phyloP scores from a whole-genome alignment of 225 moss, liverwort and hornwort species.

The Polytrichum formosum region DNA sequence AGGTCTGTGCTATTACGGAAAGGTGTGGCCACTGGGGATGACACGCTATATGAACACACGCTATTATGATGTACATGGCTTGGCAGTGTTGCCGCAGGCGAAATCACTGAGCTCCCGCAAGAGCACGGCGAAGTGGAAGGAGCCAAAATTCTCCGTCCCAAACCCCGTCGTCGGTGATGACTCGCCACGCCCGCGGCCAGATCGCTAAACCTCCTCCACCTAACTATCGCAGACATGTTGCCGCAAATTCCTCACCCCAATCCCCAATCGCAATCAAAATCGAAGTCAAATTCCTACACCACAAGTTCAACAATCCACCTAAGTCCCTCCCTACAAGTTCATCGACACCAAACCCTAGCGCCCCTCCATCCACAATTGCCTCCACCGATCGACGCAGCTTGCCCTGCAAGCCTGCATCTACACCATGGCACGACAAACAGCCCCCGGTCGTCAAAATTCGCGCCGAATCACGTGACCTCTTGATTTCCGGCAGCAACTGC shows the following conservation, averaged over 20 bases:
- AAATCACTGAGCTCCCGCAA: conserved; percentile 24
- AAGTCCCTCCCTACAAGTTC: background rate
- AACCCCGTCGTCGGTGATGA: conserved; percentile 36
- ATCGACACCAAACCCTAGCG: conserved; percentile 1
- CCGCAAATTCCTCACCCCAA: background rate
- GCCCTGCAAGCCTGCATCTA: conserved; percentile 6
- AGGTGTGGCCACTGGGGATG: conserved; percentile 26
- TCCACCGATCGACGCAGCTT: background rate
- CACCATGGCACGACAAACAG: background rate
- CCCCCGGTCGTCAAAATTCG: background rate
- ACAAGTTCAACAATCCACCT: too few species aligned
- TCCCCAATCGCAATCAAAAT: too few species aligned
- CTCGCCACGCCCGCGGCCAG: conserved; percentile 35
- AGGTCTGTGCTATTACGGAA: conserved; percentile 23
- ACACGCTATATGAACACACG: conserved; percentile 45
- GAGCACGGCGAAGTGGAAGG: conserved; percentile 23
- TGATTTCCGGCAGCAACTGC: background rate
- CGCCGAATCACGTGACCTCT: background rate
- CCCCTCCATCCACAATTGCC: background rate
- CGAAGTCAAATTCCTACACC: too few species aligned
- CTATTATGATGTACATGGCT: conserved; percentile 41
- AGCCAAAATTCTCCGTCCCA: conserved; percentile 31
- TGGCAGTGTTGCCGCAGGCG: conserved; percentile 22
- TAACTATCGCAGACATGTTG: conserved; percentile 58
- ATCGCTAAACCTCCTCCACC: conserved; percentile 72